Conservation (phyloP, 805 yeast genomes). For the Brettanomyces nanus region DNA sequence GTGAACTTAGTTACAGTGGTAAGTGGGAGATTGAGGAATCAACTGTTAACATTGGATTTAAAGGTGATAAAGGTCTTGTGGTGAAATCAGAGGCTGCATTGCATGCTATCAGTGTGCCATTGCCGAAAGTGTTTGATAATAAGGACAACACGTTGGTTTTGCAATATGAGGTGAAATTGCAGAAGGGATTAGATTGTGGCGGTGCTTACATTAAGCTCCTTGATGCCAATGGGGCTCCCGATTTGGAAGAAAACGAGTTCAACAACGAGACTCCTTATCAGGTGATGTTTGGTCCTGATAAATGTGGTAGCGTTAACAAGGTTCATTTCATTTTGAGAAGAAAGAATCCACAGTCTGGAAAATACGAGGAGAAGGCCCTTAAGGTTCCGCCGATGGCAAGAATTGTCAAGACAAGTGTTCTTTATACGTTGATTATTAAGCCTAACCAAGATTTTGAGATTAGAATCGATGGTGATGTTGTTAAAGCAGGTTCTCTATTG, state of each 20-base stretch:
- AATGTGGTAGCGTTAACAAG: conserved; percentile 73
- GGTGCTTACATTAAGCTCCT: conserved; percentile 84
- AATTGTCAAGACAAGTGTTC: conserved; percentile 44
- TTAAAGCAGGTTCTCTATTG: conserved; percentile 59
- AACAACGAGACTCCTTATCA: conserved; percentile 65
- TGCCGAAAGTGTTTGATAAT: conserved; percentile 52
- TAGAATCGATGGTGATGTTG: conserved; percentile 72
- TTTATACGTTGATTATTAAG: conserved; percentile 71
- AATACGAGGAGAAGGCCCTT: conserved; percentile 62
- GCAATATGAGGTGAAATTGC: conserved; percentile 85
- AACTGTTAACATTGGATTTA: conserved; percentile 46
- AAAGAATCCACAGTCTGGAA: conserved; percentile 44
- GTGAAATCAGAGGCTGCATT: conserved; percentile 68
- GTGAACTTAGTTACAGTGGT: conserved; percentile 56
- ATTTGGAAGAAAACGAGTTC: conserved; percentile 33
- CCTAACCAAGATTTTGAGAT: conserved; percentile 67
- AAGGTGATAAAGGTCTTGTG: conserved; percentile 68
- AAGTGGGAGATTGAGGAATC: conserved; percentile 70
- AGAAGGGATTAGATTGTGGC: conserved; percentile 73
- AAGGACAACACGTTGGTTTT: conserved; percentile 61
- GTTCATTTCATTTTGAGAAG: conserved; percentile 69
- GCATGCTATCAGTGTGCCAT: conserved; percentile 67
- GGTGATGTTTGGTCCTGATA: conserved; percentile 92
- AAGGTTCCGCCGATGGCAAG: conserved; percentile 60
- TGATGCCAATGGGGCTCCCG: conserved; percentile 32